Evolutionary conservation across 176 grass and related monocot genomes (phyloP).

Genomic region (Panicum miliaceum): DNA sequence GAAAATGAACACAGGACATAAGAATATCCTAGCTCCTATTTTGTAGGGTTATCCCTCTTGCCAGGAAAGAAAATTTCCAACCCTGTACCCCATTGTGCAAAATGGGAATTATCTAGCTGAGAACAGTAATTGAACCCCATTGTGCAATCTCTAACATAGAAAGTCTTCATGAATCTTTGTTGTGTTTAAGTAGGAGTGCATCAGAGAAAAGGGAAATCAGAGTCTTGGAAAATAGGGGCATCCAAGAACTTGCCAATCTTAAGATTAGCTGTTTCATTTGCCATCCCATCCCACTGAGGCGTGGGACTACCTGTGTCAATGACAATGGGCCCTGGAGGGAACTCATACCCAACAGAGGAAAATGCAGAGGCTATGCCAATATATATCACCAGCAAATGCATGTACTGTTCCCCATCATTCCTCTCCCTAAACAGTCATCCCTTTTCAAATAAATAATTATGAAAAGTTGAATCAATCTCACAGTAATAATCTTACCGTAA

Average conservation of each 20-base stretch:
- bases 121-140: background rate
- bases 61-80: background rate
- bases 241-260: background rate
- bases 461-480: background rate
- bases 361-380: background rate
- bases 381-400: background rate
- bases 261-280: background rate
- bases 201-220: background rate
- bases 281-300: background rate
- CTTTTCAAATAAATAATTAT: slow-evolving; percentile 11
- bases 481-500: slow-evolving; percentile 54
- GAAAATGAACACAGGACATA: background rate
- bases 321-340: background rate
- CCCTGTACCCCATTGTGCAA: too few relatives aligned
- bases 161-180: background rate
- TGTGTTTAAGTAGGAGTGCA: slow-evolving; percentile 9
- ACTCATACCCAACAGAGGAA: background rate
- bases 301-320: background rate
- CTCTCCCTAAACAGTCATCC: background rate
- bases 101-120: background rate
- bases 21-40: background rate
- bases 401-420: slow-evolving; percentile 1
- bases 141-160: slow-evolving; percentile 13
- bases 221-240: background rate
- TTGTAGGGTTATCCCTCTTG: background rate